Base-by-base conservation (phyloP, 1,284 basidiomycete species). In the Takashimella tepidaria region DNA sequence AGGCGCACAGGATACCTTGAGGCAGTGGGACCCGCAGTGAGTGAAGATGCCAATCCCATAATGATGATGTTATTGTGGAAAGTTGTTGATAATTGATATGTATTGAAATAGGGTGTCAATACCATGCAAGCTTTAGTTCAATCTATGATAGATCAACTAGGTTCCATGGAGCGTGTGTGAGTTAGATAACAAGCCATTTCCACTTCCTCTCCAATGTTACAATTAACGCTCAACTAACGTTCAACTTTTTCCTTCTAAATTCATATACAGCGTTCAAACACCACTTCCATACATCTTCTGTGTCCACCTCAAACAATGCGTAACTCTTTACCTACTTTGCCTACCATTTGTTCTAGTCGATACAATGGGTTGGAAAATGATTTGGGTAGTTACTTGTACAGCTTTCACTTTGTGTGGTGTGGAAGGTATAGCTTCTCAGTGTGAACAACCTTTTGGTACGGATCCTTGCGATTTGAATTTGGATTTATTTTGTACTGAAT, bases 241-340 rank as follows among this genome's bases (percentile, higher is more conserved):
- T 48, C 45, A n/a, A n/a, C n/a, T n/a, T n/a, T n/a, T n/a, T n/a
- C n/a, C n/a, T n/a, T n/a, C 6, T 61, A 45, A 59, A 22, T 2
- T 40, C 46, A n/a, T n/a, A n/a, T n/a, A n/a, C n/a, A 59, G 56
- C 10, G 42, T 55, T 22, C 70, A 72, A 56, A 74, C 72, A 1
- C 72, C 72, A 4, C 64, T 75, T 16, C 73, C 72, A 2, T 70
- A 70, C 57, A 62, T 74, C 47, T 72, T 74, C 56, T 82, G 87
- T 41, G 88, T 93, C 58, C 92, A 95, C 73, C 79, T 95, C 65
- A 95, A 95, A 74, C 92, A 95, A 83, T 89, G 87, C 59, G 87
- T 92, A n/a, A 86, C 86, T 2, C 76, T 92, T 1, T 92, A 92
- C 75, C 82, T 93, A 11, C 91, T 91, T 68, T 83, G 87, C 42